phyloP scores from a whole-genome alignment of 1,284 basidiomycete species.

The Pseudozyma flocculosa region DNA sequence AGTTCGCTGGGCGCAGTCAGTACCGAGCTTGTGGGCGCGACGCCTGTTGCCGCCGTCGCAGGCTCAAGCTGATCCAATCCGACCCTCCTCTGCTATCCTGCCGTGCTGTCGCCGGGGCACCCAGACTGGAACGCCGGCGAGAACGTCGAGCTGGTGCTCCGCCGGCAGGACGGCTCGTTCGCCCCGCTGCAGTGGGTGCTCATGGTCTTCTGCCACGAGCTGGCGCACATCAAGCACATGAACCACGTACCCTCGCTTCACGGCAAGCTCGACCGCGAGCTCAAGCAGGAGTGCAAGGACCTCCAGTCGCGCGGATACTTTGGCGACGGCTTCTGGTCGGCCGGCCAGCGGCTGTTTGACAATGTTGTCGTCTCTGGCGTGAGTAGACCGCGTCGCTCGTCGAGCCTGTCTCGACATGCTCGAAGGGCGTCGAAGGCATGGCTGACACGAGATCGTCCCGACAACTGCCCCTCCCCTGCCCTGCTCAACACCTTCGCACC shows the following conservation, averaged over 20 bases:
- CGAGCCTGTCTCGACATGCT: no score
- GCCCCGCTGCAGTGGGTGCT: constrained; percentile 38
- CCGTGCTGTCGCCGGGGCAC: neutral
- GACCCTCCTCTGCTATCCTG: no score
- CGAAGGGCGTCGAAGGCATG: no score
- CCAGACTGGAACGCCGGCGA: constrained; percentile 46
- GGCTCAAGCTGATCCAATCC: no score
- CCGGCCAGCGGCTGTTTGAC: constrained; percentile 31
- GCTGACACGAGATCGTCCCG: no score
- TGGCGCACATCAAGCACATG: constrained; percentile 49
- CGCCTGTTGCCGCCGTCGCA: no score
- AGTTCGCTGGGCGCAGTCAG: constrained; percentile 37
- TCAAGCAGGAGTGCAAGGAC: constrained; percentile 24
- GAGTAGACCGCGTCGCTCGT: neutral
- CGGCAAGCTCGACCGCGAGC: constrained; percentile 34
- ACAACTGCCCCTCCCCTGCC: no score
- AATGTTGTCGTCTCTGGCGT: constrained; percentile 26
- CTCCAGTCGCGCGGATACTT: constrained; percentile 42
- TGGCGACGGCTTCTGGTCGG: constrained; percentile 48
- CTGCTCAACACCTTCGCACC: neutral
- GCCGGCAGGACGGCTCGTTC: constrained; percentile 32
- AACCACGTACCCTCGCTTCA: constrained; percentile 46
- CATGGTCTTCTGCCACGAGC: constrained; percentile 45
- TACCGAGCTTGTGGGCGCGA: neutral
- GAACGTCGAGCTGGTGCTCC: constrained; percentile 40